A percentile compares a stretch with the other conserved stretches of the same genome.
Evolutionary conservation across 371 early-diverging fungal genomes (phyloP).

Genomic region (Mucor ambiguus): DNA sequence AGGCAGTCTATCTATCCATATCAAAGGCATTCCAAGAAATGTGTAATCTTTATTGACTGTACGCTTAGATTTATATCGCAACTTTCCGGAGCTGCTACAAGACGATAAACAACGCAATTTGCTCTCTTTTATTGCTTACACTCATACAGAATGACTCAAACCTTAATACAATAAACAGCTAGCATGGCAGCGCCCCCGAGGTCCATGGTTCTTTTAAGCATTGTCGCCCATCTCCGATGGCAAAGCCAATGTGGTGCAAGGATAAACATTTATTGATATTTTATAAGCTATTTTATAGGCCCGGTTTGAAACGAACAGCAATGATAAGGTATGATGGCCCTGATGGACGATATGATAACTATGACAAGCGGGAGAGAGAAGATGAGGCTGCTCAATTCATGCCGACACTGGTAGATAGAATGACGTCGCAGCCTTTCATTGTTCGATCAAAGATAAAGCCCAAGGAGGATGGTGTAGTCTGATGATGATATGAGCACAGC

Average conservation of each 20-base stretch:
- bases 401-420: not conserved
- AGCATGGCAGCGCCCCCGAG: not conserved
- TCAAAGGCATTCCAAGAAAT: not conserved
- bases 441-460: not conserved
- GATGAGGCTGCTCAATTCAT: not conserved
- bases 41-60: not conserved
- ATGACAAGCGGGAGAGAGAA: not conserved
- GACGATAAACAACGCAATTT: not conserved
- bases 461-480: not conserved
- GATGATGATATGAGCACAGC: not conserved
- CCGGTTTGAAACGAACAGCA: not conserved
- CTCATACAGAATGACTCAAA: not conserved
- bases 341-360: not conserved
- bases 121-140: not conserved
- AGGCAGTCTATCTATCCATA: not conserved
- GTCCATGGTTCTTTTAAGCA: not conserved
- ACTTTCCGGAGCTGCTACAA: not conserved
- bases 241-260: constrained; percentile 3
- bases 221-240: not conserved
- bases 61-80: not conserved
- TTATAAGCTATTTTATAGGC: not conserved
- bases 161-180: not conserved
- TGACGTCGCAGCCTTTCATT: not conserved
- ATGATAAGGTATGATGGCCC: not conserved
- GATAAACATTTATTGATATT: not conserved